Base-by-base conservation (phyloP, 169 alveolate genomes). In the Plasmodium chabaudi region DNA sequence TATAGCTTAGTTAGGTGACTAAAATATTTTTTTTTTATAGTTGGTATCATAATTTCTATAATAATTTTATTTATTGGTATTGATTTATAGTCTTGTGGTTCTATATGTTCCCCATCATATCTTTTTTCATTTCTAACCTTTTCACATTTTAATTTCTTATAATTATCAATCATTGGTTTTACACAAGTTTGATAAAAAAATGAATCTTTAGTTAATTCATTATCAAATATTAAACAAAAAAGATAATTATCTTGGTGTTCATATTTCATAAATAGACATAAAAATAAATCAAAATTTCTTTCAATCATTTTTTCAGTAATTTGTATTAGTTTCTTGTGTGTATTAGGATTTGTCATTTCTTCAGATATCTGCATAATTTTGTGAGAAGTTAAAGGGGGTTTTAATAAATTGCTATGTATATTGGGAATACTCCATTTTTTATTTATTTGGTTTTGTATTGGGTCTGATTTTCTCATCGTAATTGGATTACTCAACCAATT, bases 111-210 rank as follows among this genome's bases (percentile, higher is more conserved):
- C 1, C 2, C 34, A 47, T 72, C 42, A 4, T 19, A 39, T 21
- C n/a, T 49, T 42, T 73, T 73, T 60, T 42, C 71, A 12, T 73
- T 73, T 51, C 61, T 57, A 57, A 77, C 12, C 49, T 77, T 77
- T 68, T 77, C 60, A 9, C n/a, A 63, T 77, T 77, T 77, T 6
- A 69, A 77, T 15, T 56, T 61, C 47, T 69, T 77, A 77, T 77
- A 77, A 15, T 63, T 67, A 55, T 77, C 88, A n/a, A 77, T 63
- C 34, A 77, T 63, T 77, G 88, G 88, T 68, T 64, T 77, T 39
- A 77, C 47, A 25, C 59, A 63, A 25, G 27, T 64, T 23, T 77
- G 88, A 64, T 49, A 77, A 77, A 77, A 77, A 49, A 61, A 64
- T 1, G 88, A 77, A 64, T 77, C 25, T 51, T 63, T 55, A 42